A percentile compares a stretch with the other conserved stretches of the same genome.
These are phyloP conservation scores for Penicillium sp. DNA, from an alignment of 2,329 filamentous ascomycete species.

Conservation along the genomic window DNA sequence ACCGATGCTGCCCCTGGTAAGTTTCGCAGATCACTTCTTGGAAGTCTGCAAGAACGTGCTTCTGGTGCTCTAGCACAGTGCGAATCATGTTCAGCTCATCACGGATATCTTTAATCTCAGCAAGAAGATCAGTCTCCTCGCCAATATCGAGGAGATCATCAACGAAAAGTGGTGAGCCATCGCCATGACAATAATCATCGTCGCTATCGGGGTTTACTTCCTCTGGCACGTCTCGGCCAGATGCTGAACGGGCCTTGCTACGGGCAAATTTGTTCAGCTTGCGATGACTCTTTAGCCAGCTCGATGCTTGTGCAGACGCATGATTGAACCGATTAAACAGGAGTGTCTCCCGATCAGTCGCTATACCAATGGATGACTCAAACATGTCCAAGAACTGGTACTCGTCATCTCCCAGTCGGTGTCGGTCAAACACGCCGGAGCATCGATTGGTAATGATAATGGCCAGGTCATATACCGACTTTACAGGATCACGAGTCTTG, in stretches of 20 bases:
- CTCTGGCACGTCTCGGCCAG: slow-evolving; percentile 4
- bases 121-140: slow-evolving; percentile 60
- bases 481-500: slow-evolving; percentile 61
- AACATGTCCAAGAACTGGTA: slow-evolving; percentile 70
- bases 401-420: slow-evolving; percentile 58
- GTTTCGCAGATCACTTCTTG: slow-evolving; percentile 39
- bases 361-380: slow-evolving; percentile 60
- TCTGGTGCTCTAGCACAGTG: slow-evolving; percentile 40
- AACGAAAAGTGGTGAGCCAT: slow-evolving; percentile 49
- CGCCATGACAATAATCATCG: slow-evolving; percentile 28
- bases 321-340: slow-evolving; percentile 62
- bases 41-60: slow-evolving; percentile 36
- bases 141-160: slow-evolving; percentile 55
- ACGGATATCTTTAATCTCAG: slow-evolving; percentile 67
- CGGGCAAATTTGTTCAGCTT: slow-evolving; percentile 36
- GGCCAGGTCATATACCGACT: slow-evolving; percentile 63
- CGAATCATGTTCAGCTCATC: slow-evolving; percentile 67
- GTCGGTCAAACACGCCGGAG: slow-evolving; percentile 62
- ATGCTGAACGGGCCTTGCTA: slow-evolving; percentile 6
- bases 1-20: slow-evolving; percentile 33
- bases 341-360: slow-evolving; percentile 56
- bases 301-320: slow-evolving; percentile 58
- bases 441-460: slow-evolving; percentile 63
- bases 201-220: slow-evolving; percentile 2
- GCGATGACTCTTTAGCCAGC: slow-evolving; percentile 56